A percentile compares a stretch with the other conserved stretches of the same genome.
Evolutionary conservation across 2,329 filamentous ascomycete genomes (phyloP).

Genomic region (Lecanosticta acicola): DNA sequence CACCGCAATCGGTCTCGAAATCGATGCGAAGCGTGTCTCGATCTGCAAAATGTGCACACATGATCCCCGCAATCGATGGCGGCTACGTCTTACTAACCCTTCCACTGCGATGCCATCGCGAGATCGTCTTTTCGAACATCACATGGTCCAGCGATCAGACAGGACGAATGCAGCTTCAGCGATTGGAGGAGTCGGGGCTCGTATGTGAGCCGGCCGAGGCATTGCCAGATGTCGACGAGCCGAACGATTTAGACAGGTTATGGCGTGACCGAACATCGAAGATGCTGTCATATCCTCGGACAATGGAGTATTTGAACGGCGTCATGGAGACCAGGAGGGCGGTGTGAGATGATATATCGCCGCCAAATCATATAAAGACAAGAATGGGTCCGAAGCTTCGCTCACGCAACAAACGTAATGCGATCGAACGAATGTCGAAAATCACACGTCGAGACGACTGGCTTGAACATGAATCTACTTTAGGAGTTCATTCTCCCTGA

Average conservation of each 20-base stretch:
- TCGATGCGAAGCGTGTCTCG: not conserved
- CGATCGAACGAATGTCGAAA: no score
- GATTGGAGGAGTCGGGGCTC: not conserved
- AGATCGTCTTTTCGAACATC: not conserved
- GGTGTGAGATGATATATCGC: no score
- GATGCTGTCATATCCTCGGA: not conserved
- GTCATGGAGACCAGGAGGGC: no score
- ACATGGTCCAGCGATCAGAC: not conserved
- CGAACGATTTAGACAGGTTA: not conserved
- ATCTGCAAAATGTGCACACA: not conserved
- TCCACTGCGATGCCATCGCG: not conserved
- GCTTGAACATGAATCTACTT: no score
- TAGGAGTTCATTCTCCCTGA: no score
- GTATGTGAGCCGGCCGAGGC: not conserved
- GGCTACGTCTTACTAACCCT: not conserved
- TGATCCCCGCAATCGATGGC: not conserved
- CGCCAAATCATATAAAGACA: not conserved
- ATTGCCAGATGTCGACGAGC: not conserved
- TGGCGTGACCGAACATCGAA: not conserved
- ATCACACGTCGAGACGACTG: no score
- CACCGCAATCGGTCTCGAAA: not conserved
- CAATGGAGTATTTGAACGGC: not conserved
- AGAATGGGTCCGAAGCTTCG: not conserved
- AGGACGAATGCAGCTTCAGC: not conserved
- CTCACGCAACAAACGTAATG: not conserved